Evolutionary conservation across 768 basidiomycete species (phyloP).

Genomic region (Leucocoprinus leucothites): DNA sequence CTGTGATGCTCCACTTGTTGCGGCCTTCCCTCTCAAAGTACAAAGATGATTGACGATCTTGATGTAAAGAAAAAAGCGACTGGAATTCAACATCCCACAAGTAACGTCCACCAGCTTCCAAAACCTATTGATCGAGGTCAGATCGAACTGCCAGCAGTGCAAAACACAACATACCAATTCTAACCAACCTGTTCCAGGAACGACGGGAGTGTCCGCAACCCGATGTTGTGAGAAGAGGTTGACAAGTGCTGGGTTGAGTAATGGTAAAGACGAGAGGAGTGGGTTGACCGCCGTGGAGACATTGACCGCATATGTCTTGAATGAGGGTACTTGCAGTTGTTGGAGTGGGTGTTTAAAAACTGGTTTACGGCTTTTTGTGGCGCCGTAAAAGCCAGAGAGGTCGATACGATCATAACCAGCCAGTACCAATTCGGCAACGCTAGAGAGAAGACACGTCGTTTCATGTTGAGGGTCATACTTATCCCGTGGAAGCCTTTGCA

Average conservation of each 20-base stretch:
- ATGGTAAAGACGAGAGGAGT: not conserved
- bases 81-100: constrained; percentile 2
- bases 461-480: not conserved
- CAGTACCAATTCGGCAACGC: constrained; percentile 24
- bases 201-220: not conserved
- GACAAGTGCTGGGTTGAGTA: not conserved
- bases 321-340: not conserved
- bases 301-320: not conserved
- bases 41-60: not conserved
- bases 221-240: constrained; percentile 5
- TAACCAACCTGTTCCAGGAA: constrained; percentile 1
- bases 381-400: constrained; percentile 20
- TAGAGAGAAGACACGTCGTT: not conserved
- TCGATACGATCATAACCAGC: constrained; percentile 28
- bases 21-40: not conserved
- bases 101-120: constrained; percentile 2
- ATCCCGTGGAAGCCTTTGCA: constrained; percentile 3
- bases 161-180: not conserved
- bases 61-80: not conserved
- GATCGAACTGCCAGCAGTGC: not conserved
- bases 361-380: not conserved
- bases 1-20: not conserved
- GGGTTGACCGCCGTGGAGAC: not conserved
- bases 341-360: not conserved
- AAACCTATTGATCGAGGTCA: not conserved